Evolutionary conservation across 2,329 filamentous ascomycete genomes (phyloP).

Genomic region (Cladophialophora psammophila): DNA sequence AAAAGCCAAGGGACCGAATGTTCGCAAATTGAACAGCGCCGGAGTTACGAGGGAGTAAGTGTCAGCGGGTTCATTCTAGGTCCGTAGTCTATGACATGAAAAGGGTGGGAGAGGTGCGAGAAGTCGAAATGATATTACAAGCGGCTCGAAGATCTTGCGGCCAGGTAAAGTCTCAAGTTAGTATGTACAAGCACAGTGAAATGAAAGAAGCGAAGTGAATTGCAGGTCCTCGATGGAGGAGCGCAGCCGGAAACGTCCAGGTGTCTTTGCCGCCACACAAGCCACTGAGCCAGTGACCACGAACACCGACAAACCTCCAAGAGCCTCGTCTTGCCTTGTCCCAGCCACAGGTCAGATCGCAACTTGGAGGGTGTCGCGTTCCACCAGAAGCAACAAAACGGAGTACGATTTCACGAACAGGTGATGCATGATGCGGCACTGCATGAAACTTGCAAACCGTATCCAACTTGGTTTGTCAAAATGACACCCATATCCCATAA

Average conservation of each 20-base stretch:
- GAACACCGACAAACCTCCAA: neutral
- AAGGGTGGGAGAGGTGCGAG: neutral
- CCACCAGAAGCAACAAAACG: neutral
- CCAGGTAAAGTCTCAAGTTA: constrained; percentile 5
- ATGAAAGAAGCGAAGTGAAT: neutral
- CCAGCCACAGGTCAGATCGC: neutral
- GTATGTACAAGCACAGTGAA: constrained; percentile 27
- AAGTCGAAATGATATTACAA: constrained; percentile 7
- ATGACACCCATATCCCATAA: neutral
- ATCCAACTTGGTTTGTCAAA: neutral
- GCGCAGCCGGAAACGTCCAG: constrained; percentile 23
- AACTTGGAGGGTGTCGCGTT: neutral
- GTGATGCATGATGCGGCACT: constrained; percentile 5
- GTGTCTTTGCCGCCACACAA: constrained; percentile 15
- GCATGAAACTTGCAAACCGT: neutral
- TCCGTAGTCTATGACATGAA: constrained; percentile 5
- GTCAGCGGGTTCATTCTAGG: constrained; percentile 18
- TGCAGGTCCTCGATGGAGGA: neutral
- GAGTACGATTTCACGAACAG: neutral
- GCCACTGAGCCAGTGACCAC: neutral
- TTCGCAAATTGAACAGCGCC: neutral
- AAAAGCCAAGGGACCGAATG: neutral
- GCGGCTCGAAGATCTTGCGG: neutral
- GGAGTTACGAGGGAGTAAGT: neutral
- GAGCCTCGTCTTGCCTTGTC: neutral